Evolutionary conservation across 139 green algal species (phyloP), one percentile per base, ranked within the genome.

Genomic region (Haematococcus lacustris): DNA sequence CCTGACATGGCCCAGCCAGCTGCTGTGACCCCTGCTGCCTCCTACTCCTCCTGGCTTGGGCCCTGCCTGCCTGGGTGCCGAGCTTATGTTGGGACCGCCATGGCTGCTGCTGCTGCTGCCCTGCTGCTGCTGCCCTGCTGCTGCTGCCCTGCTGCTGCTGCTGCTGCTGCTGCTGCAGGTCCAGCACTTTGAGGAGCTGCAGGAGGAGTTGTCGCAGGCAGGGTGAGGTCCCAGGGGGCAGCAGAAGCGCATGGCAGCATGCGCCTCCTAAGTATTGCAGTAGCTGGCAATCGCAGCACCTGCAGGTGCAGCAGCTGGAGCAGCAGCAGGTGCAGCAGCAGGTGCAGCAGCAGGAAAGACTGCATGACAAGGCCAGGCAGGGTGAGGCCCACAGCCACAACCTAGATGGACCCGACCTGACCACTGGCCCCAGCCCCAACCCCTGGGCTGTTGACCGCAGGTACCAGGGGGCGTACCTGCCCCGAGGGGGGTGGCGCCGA

Each of bases 391-490:
- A n/a, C 63, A 69, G 35, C 35, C 3, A 38, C 30, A 38, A 47
- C 32, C 6, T 47, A 26, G 41, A 59, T n/a, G 9, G 13, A 30
- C 38, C 5, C 33, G 40, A 9, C 9, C 4, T 35, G 6, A 50
- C 53, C 7, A 67, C 32, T n/a, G n/a, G n/a, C n/a, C n/a, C n/a
- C n/a, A n/a, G n/a, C n/a, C n/a, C n/a, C n/a, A n/a, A n/a, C n/a
- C n/a, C n/a, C n/a, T n/a, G n/a, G n/a, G n/a, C n/a, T n/a, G n/a
- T n/a, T 2, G 33, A n/a, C 9, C 67, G 64, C 77, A 90, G 87
- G 53, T 92, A 92, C 41, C 74, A 85, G 28, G 82, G 83, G 6
- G 50, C 82, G 0, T 91, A 77, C 68, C 9, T 82, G 37, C 71
- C 75, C 43, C 81, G 87, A 35, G 73, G 70, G 1, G 83, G 80